Evolutionary conservation across 108 stramenopile genomes (phyloP).

Genomic region (Aureococcus anophagefferens): DNA sequence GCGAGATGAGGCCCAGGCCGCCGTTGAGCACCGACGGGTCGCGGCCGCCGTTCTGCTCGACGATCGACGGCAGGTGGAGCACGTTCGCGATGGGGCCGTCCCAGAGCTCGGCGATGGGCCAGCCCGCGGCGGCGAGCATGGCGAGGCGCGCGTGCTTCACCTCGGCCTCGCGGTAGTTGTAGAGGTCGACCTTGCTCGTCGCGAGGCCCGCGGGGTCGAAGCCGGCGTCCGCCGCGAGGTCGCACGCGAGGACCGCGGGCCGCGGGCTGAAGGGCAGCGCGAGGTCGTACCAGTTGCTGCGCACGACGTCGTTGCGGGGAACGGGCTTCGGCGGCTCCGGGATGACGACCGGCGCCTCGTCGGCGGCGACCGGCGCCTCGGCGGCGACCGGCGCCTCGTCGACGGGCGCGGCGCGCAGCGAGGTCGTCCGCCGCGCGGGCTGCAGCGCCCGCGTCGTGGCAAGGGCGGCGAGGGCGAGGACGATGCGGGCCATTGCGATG

Average conservation of each 20-base stretch:
- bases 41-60: constrained; percentile 50
- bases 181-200: constrained; percentile 40
- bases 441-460: too few species aligned
- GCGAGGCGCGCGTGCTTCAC: constrained; percentile 81
- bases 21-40: constrained; percentile 72
- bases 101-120: constrained; percentile 69
- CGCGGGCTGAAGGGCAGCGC: constrained; percentile 2
- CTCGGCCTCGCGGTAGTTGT: constrained; percentile 68
- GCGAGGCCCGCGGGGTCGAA: constrained; percentile 81
- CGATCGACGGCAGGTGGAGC: constrained; percentile 39
- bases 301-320: too few species aligned
- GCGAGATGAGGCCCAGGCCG: constrained; percentile 68
- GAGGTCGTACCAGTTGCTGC: neutral
- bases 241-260: constrained; percentile 46
- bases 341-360: too few species aligned
- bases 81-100: constrained; percentile 60
- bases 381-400: too few species aligned
- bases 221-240: constrained; percentile 72
- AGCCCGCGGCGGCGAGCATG: constrained; percentile 79
- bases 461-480: too few species aligned
- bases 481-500: too few species aligned
- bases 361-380: too few species aligned
- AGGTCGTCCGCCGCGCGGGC: too few species aligned
- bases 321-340: too few species aligned
- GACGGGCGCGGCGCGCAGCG: too few species aligned